Conservation (phyloP, 2,329 filamentous ascomycete species). For the Fusarium sp. region DNA sequence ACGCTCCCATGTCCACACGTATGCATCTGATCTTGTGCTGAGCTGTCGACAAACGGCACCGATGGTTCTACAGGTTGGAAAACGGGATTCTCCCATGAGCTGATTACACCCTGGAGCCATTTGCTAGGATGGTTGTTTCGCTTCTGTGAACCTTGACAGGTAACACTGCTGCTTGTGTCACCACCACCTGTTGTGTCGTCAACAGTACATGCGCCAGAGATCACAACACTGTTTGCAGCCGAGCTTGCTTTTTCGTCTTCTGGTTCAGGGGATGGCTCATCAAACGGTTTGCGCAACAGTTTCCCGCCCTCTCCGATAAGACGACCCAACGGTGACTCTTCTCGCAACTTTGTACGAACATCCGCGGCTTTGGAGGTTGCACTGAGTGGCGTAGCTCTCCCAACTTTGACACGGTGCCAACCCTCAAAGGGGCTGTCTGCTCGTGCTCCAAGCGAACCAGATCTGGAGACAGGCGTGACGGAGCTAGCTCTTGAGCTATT, state of each 20-base stretch:
- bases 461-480: not conserved
- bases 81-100: constrained; percentile 78
- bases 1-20: constrained; percentile 11
- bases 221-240: not conserved
- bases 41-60: constrained; percentile 54
- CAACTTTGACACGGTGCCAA: constrained; percentile 51
- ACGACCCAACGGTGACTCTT: constrained; percentile 12
- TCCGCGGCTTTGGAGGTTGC: not conserved
- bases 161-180: not conserved
- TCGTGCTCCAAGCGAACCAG: not conserved
- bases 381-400: constrained; percentile 26
- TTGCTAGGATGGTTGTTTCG: constrained; percentile 38
- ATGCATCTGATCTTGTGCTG: not conserved
- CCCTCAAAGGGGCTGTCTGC: constrained; percentile 46
- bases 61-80: constrained; percentile 64
- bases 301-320: constrained; percentile 54
- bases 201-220: not conserved
- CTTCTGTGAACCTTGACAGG: not conserved
- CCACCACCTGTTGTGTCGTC: not conserved
- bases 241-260: not conserved
- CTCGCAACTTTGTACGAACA: not conserved
- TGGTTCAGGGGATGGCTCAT: constrained; percentile 42
- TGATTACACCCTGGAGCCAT: constrained; percentile 71
- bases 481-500: constrained; percentile 27
- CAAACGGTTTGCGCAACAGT: constrained; percentile 57